A percentile compares a stretch with the other conserved stretches of the same genome.
These are phyloP conservation scores for Candida vaughaniae DNA, from an alignment of 805 yeast species.

Conservation along the genomic window DNA sequence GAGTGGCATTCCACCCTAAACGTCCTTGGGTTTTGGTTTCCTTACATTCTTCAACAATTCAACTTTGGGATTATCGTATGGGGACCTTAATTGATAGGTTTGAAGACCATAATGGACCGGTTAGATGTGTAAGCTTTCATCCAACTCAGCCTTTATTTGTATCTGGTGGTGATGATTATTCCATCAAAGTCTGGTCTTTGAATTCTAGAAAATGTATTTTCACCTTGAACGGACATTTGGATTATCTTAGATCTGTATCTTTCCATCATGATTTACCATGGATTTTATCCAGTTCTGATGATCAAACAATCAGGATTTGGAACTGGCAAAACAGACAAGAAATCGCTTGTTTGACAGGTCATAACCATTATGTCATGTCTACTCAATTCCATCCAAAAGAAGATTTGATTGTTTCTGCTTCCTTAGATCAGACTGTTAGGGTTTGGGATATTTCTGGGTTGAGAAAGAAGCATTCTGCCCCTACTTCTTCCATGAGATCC, in stretches of 20 bases:
- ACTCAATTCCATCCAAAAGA: conserved; percentile 97
- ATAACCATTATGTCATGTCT: conserved; percentile 96
- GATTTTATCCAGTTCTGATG: conserved; percentile 95
- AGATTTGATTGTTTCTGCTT: conserved; percentile 91
- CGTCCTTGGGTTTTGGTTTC: conserved; percentile 97
- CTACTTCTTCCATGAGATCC: conserved; percentile 43
- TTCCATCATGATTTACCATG: conserved; percentile 97
- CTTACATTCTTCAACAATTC: conserved; percentile 95
- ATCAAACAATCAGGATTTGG: conserved; percentile 98
- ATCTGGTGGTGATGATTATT: conserved; percentile 96
- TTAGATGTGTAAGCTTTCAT: conserved; percentile 91
- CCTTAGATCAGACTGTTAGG: conserved; percentile 97
- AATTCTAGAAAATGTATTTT: conserved; percentile 88
- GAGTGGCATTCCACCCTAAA: conserved; percentile 95
- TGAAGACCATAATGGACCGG: conserved; percentile 99
- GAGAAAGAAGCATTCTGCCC: conserved; percentile 91
- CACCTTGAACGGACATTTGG: conserved; percentile 90
- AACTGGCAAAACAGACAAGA: conserved; percentile 99
- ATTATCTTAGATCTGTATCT: conserved; percentile 89
- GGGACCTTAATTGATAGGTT: conserved; percentile 94
- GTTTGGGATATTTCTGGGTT: conserved; percentile 98
- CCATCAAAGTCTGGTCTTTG: conserved; percentile 94
- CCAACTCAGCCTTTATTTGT: conserved; percentile 97
- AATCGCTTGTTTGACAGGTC: conserved; percentile 96
- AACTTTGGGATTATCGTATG: conserved; percentile 99